Conservation (phyloP, 176 grass and related monocot genomes). For the Luzula sylvatica region DNA sequence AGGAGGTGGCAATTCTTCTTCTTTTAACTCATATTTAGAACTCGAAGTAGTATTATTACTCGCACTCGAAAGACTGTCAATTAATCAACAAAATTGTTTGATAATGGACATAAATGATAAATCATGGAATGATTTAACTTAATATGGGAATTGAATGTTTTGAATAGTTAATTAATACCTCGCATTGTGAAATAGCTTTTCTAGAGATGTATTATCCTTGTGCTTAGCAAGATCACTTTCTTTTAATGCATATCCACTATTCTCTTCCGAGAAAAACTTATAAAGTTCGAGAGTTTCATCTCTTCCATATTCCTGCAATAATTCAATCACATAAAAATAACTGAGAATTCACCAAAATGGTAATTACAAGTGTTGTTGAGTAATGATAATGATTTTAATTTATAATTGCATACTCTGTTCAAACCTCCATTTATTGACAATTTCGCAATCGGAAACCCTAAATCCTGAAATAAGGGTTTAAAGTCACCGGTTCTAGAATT, state of each 20-base stretch:
- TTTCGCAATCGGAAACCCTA: constrained; percentile 29
- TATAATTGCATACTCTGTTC: constrained; percentile 42
- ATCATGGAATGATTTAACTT: no score
- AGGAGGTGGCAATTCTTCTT: neutral
- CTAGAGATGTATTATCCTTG: constrained; percentile 31
- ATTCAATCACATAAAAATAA: constrained; percentile 19
- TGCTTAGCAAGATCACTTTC: constrained; percentile 19
- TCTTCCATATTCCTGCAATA: constrained; percentile 54
- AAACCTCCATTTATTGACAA: constrained; percentile 61
- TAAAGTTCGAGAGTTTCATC: constrained; percentile 65
- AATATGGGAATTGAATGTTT: no score
- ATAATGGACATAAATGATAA: no score
- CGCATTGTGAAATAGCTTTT: constrained; percentile 26
- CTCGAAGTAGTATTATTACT: no score
- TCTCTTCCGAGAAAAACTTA: constrained; percentile 68
- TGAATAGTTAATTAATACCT: constrained; percentile 18
- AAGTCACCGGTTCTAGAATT: constrained; percentile 32
- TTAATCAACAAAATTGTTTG: no score
- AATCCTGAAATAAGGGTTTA: constrained; percentile 40
- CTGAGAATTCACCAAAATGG: neutral
- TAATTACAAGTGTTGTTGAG: neutral
- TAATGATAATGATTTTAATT: neutral
- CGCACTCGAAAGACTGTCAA: no score
- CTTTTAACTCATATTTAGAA: no score
- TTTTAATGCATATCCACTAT: constrained; percentile 32